Percentiles rank a stretch among this genome's conserved stretches.
These are phyloP conservation scores for Globisporangium takayamanum DNA, from an alignment of 352 stramenopile species.

Conservation along the genomic window DNA sequence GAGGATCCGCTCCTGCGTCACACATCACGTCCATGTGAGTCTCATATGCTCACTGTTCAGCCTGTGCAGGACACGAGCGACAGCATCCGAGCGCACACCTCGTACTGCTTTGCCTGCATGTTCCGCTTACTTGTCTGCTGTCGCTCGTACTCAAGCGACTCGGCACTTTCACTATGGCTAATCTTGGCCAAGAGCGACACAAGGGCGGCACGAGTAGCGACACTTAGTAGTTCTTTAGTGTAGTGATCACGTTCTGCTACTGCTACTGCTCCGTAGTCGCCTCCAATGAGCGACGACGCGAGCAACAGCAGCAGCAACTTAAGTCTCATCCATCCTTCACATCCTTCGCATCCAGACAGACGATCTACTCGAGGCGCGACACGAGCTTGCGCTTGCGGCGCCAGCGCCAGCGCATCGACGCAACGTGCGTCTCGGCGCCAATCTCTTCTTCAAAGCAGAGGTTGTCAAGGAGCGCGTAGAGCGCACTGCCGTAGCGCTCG, in stretches of 20 bases:
- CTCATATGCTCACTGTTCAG: neutral
- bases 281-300: neutral
- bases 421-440: slow-evolving; percentile 66
- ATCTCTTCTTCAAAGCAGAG: slow-evolving; percentile 82
- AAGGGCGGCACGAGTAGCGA: neutral
- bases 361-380: slow-evolving; percentile 56
- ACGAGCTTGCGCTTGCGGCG: slow-evolving; percentile 81
- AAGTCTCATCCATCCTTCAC: neutral
- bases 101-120: slow-evolving; percentile 71
- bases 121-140: too few relatives aligned
- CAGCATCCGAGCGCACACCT: slow-evolving; percentile 16
- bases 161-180: neutral
- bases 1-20: slow-evolving; percentile 53
- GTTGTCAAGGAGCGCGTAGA: slow-evolving; percentile 85
- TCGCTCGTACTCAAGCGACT: neutral
- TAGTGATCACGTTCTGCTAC: neutral
- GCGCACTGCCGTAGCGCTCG: slow-evolving; percentile 64
- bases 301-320: neutral
- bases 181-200: neutral
- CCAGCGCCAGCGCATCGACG: slow-evolving; percentile 87
- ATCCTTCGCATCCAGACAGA: neutral
- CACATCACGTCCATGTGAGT: neutral
- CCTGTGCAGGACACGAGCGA: neutral
- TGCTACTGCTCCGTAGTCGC: neutral
- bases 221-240: neutral